Evolutionary conservation across 163 green algal species (phyloP), one percentile per base, ranked within the genome.

Genomic region (Chloromonas sp.): DNA sequence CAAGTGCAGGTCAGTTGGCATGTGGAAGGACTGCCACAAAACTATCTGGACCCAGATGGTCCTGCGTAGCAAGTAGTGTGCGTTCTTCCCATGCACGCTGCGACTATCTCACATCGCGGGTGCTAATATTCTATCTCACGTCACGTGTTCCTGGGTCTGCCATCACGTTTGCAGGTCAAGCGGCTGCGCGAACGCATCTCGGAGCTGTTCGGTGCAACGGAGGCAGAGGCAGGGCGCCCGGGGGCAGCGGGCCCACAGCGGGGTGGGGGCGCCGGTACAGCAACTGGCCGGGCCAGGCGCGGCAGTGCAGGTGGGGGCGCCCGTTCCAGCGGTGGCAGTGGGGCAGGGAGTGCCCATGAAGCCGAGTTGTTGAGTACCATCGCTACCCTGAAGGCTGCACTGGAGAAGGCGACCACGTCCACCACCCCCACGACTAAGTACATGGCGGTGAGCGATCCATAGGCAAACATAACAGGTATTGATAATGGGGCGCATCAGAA

Each of bases 361-460:
- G 88, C 85, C 61, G 89, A 93, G 87, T 87, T 95, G 70, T 60
- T 95, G 86, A 88, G 79, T n/a, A 94, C 91, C 3, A 87, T 94
- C 2, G 85, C 84, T 57, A 94, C 89, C 83, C 87, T 95, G 8
- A 94, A 93, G 86, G 81, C 84, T 0, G 92, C 92, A 3, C 84
- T 95, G 84, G 92, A 95, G 83, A 89, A 90, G 84, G 84, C 88
- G 0, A 90, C 89, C 58, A 83, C 88, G 2, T 88, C 86, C 81
- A 89, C 88, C 80, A 90, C 86, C 61, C 85, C 90, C 76, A 92
- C 85, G 59, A 91, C 89, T 58, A 92, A 93, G 71, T 94, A 92
- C 86, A 94, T 94, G 89, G 87, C 92, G 88, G 91, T 92, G 62
- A 60, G 85, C 60, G 58, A 36, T 36, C 36, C 36, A 36, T 36